phyloP scores from a whole-genome alignment of 1,139 yeast species.

The Blastobotrys proliferans region DNA sequence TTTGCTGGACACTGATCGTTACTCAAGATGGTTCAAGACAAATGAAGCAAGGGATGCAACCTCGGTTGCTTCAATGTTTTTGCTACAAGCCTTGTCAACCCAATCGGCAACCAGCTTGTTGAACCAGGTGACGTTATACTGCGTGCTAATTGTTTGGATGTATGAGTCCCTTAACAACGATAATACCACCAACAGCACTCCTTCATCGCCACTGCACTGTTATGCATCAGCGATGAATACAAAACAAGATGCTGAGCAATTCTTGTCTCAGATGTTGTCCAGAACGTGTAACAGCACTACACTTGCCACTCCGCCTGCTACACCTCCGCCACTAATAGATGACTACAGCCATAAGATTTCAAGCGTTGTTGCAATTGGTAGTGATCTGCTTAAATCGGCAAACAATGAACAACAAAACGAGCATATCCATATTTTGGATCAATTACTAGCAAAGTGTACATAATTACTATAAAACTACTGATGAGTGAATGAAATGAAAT shows the following conservation, averaged over 20 bases:
- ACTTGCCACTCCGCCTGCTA: slow-evolving; percentile 6
- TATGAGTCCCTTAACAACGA: slow-evolving; percentile 17
- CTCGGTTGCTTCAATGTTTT: slow-evolving; percentile 25
- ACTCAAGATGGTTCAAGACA: slow-evolving; percentile 27
- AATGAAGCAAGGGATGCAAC: slow-evolving; percentile 29
- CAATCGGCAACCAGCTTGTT: not conserved
- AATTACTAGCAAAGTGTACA: not conserved
- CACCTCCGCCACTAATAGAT: not conserved
- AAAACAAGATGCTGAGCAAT: not conserved
- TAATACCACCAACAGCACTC: not conserved
- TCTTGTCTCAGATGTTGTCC: not conserved
- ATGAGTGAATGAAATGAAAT: too few species aligned
- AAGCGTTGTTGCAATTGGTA: not conserved
- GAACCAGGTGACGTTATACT: slow-evolving; percentile 25
- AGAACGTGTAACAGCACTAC: not conserved
- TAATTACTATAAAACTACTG: not conserved
- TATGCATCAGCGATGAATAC: too few species aligned
- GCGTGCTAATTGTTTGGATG: slow-evolving; percentile 30
- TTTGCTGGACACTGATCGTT: slow-evolving; percentile 16
- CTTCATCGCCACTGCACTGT: not conserved
- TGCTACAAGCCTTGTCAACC: slow-evolving; percentile 15
- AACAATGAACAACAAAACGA: not conserved
- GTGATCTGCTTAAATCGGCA: not conserved
- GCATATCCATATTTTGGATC: not conserved
- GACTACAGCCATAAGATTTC: not conserved